Percentiles rank a stretch among this genome's conserved stretches.
phyloP scores from a whole-genome alignment of 306 rosid genomes.

The Dryas drummondii region DNA sequence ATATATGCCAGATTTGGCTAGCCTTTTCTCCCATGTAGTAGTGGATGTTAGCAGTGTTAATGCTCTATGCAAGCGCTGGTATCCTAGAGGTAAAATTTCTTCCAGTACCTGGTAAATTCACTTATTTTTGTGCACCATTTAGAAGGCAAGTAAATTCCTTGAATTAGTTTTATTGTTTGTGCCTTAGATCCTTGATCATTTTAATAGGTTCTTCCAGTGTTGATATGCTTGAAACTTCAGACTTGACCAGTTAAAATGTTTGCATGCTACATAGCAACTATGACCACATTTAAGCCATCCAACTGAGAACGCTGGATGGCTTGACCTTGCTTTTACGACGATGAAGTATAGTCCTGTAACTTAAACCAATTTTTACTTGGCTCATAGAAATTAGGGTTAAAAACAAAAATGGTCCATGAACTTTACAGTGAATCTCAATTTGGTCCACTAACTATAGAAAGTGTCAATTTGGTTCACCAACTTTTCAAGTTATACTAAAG shows the following conservation, averaged over 20 bases:
- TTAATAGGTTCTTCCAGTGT: neutral
- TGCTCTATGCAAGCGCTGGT: conserved; percentile 89
- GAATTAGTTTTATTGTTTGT: neutral
- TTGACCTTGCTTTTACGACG: neutral
- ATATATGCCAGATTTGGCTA: conserved; percentile 92
- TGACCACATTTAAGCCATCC: neutral
- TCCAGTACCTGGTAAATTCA: neutral
- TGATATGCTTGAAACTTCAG: neutral
- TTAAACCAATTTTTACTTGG: neutral
- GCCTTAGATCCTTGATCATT: neutral
- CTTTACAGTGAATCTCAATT: too few relatives aligned
- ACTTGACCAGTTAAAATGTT: neutral
- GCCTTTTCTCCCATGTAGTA: conserved; percentile 85
- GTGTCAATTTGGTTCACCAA: too few relatives aligned
- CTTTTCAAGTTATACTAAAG: too few relatives aligned
- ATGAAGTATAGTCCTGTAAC: neutral
- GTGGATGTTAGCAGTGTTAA: conserved; percentile 95
- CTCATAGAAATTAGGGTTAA: neutral
- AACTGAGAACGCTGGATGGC: neutral
- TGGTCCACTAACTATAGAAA: too few relatives aligned
- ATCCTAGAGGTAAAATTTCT: conserved; percentile 63
- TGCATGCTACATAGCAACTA: neutral
- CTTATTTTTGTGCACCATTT: neutral
- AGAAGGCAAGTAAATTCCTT: neutral
- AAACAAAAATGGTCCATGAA: too few relatives aligned